Evolutionary conservation across 2,329 filamentous ascomycete species (phyloP).

Genomic region (Pezicula radicicola): DNA sequence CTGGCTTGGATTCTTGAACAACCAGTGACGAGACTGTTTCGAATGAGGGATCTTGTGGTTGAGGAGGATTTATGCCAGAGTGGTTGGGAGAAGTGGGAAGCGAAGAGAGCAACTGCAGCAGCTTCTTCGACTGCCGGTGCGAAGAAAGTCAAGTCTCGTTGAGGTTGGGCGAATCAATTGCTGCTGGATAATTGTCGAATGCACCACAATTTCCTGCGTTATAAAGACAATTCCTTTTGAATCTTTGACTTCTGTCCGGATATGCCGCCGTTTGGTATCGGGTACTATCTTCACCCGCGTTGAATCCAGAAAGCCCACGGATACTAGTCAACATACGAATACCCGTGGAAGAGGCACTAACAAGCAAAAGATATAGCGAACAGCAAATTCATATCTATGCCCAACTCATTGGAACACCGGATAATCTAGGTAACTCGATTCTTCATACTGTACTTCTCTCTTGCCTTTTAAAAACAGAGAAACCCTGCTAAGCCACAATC

Average conservation of each 20-base stretch:
- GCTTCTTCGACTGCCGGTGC: background rate
- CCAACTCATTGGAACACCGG: background rate
- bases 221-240: background rate
- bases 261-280: background rate
- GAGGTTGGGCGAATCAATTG: no score
- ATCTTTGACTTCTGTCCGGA: background rate
- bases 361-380: background rate
- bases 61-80: slow-evolving; percentile 87
- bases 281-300: no score
- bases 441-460: no score
- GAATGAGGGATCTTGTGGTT: slow-evolving; percentile 79
- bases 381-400: background rate
- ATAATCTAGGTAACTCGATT: no score
- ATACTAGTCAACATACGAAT: no score
- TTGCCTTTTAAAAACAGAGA: no score
- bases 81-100: slow-evolving; percentile 90
- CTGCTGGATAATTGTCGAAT: no score
- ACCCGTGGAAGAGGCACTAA: no score
- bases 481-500: no score
- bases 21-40: slow-evolving; percentile 59
- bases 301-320: no score
- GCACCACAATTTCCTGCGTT: no score
- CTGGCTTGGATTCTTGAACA: slow-evolving; percentile 70
- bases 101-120: slow-evolving; percentile 21
- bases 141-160: background rate